These are phyloP conservation scores for Solanum paucissectum DNA, from an alignment of 257 asterid genomes.

Conservation along the genomic window DNA sequence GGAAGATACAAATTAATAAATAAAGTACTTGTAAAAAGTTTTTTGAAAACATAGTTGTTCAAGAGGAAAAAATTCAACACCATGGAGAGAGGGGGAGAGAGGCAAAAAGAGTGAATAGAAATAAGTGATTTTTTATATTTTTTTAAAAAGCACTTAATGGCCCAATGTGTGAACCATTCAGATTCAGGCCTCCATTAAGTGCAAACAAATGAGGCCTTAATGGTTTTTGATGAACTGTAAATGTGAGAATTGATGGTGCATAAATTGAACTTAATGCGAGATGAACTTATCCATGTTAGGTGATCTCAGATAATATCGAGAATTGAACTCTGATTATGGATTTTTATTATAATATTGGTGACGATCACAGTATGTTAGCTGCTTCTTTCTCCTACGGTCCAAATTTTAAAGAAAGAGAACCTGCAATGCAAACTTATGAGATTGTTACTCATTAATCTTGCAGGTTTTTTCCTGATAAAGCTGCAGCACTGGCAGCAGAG, in stretches of 20 bases:
- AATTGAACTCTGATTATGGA: neutral
- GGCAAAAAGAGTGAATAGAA: too few relatives aligned
- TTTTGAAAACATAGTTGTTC: too few relatives aligned
- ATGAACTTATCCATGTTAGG: neutral
- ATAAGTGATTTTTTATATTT: too few relatives aligned
- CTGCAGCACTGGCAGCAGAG: conserved; percentile 48
- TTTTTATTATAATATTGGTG: neutral
- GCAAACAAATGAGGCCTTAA: too few relatives aligned
- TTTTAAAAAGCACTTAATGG: too few relatives aligned
- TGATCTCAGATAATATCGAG: neutral
- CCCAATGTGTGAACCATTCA: too few relatives aligned
- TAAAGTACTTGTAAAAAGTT: too few relatives aligned
- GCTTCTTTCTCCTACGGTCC: neutral
- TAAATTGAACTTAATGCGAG: neutral
- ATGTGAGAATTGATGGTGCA: neutral
- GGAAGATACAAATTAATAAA: too few relatives aligned
- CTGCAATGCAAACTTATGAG: neutral
- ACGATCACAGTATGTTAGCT: neutral
- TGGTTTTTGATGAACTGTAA: neutral
- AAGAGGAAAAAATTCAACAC: too few relatives aligned
- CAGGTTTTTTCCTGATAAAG: conserved; percentile 79
- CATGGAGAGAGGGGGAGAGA: too few relatives aligned
- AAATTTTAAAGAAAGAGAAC: neutral
- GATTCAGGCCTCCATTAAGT: too few relatives aligned
- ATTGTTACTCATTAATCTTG: neutral